phyloP scores from a whole-genome alignment of 495 filamentous ascomycete species.

The Neurospora sp. region DNA sequence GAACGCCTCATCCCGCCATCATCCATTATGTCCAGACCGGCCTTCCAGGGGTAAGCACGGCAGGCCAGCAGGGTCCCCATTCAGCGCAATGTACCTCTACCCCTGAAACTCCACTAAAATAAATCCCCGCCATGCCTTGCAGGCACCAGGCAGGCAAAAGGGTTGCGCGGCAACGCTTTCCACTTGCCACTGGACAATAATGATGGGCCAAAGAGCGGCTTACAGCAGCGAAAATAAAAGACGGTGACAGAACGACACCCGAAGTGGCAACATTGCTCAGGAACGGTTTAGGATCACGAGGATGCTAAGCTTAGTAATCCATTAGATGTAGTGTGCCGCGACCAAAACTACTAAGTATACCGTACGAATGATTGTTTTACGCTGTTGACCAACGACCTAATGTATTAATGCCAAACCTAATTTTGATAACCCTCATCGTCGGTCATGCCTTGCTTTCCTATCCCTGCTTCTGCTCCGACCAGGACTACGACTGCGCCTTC shows the following conservation, averaged over 20 bases:
- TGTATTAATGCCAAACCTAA: neutral
- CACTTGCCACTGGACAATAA: neutral
- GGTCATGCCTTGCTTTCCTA: neutral
- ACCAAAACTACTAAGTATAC: too few species aligned
- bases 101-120: neutral
- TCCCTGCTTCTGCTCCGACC: slow-evolving; percentile 23
- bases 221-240: neutral
- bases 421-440: neutral
- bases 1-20: neutral
- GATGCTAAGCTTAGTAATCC: neutral
- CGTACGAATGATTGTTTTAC: neutral
- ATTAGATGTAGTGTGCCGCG: neutral
- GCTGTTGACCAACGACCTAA: neutral
- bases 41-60: neutral
- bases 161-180: neutral
- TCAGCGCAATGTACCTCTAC: neutral
- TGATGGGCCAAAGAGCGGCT: neutral
- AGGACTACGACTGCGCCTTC: slow-evolving; percentile 5
- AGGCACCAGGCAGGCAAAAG: neutral
- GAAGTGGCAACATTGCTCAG: neutral
- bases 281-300: neutral
- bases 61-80: neutral
- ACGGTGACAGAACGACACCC: neutral
- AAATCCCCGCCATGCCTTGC: neutral
- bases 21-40: neutral